phyloP scores from a whole-genome alignment of 352 stramenopile genomes.

The Aphanomyces euteiches region DNA sequence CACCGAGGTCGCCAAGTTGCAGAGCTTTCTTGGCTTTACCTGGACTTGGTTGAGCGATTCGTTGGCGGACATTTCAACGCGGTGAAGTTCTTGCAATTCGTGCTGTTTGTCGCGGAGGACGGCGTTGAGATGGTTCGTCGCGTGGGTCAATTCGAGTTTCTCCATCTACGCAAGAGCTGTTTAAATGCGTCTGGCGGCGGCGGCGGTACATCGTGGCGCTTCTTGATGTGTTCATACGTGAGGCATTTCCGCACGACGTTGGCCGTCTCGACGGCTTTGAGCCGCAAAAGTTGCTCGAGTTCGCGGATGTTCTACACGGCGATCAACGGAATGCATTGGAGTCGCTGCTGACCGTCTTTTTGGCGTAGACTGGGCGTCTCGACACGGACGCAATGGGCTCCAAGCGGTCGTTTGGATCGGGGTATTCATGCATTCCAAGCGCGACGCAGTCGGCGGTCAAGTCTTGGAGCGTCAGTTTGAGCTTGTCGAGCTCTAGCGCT shows the following conservation, averaged over 20 bases:
- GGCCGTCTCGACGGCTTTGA: constrained; percentile 51
- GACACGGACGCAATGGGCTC: constrained; percentile 74
- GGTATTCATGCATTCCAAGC: constrained; percentile 37
- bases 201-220: constrained; percentile 54
- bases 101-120: constrained; percentile 57
- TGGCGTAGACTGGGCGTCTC: constrained; percentile 72
- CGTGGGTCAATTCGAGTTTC: constrained; percentile 44
- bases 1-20: not conserved
- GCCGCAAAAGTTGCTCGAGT: constrained; percentile 59
- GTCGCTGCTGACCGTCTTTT: constrained; percentile 43
- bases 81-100: constrained; percentile 69
- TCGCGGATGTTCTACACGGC: constrained; percentile 61
- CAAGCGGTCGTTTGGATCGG: constrained; percentile 43
- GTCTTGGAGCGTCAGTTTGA: constrained; percentile 63
- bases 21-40: not conserved
- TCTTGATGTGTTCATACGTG: constrained; percentile 79
- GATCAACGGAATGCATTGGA: not conserved
- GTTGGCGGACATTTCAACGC: constrained; percentile 64
- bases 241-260: constrained; percentile 58
- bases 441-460: constrained; percentile 73
- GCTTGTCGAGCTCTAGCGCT: constrained; percentile 57
- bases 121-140: constrained; percentile 63
- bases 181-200: not conserved
- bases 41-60: constrained; percentile 68
- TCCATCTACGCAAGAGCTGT: constrained; percentile 38